phyloP scores from a whole-genome alignment of 2,329 filamentous ascomycete species.

The Botrytis galanthina region DNA sequence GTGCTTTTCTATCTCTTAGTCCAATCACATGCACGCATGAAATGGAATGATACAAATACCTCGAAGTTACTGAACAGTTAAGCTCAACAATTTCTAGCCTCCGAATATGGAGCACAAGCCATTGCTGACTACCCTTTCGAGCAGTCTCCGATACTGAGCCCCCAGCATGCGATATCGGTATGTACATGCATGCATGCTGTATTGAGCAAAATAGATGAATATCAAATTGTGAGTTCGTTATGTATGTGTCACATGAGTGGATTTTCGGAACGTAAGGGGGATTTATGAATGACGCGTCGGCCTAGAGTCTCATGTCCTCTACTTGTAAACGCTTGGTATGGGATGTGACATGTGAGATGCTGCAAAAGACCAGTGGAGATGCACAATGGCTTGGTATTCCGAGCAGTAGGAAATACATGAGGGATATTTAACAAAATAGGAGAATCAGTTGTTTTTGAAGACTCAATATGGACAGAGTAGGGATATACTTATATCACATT shows the following conservation, averaged over 20 bases:
- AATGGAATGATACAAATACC: not conserved
- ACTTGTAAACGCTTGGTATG: not conserved
- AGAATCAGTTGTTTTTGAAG: not conserved
- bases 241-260: not conserved
- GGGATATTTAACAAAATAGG: not conserved
- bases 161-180: not conserved
- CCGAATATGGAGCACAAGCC: not conserved
- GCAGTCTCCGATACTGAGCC: not conserved
- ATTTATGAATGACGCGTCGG: not conserved
- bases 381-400: not conserved
- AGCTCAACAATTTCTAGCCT: not conserved
- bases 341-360: not conserved
- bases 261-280: too few relatives aligned
- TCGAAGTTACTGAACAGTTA: not conserved
- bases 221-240: not conserved
- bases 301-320: not conserved
- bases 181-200: not conserved
- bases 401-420: not conserved
- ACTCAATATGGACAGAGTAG: not conserved
- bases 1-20: not conserved
- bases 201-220: not conserved
- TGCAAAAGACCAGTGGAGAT: not conserved
- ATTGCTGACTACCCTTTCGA: not conserved
- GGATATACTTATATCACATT: conserved; percentile 3
- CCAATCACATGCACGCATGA: not conserved